These are phyloP conservation scores for Rutstroemia sydowiana DNA, from an alignment of 2,329 filamentous ascomycete species.

Conservation along the genomic window DNA sequence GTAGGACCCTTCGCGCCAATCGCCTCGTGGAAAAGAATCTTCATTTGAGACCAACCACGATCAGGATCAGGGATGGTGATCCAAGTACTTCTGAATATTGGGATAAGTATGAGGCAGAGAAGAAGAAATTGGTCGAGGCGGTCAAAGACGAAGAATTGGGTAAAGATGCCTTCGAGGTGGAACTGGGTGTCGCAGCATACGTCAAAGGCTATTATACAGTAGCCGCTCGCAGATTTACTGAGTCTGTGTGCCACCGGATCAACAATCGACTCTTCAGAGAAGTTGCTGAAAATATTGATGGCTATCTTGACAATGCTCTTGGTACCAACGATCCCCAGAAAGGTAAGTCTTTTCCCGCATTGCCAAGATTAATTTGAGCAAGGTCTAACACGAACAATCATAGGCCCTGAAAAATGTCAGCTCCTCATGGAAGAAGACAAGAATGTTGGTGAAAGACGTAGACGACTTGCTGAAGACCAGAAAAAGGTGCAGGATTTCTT, in stretches of 20 bases:
- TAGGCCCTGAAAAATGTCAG: no score
- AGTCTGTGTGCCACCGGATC: slow-evolving; percentile 31
- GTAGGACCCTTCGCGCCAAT: slow-evolving; percentile 43
- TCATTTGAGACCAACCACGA: neutral
- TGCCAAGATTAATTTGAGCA: neutral
- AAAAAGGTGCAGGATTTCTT: no score
- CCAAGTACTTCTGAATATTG: no score
- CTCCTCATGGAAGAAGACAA: neutral
- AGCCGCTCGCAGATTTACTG: slow-evolving; percentile 57
- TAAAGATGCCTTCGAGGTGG: slow-evolving; percentile 49
- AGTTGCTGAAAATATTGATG: slow-evolving; percentile 5
- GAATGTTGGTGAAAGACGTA: no score
- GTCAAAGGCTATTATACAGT: slow-evolving; percentile 64
- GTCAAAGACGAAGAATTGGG: slow-evolving; percentile 36
- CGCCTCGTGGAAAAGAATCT: slow-evolving; percentile 27
- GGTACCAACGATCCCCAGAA: neutral
- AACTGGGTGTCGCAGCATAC: slow-evolving; percentile 55
- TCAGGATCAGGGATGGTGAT: neutral
- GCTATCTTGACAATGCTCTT: slow-evolving; percentile 13
- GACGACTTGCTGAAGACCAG: no score
- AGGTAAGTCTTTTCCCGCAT: neutral
- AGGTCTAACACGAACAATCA: no score
- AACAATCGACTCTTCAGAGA: slow-evolving; percentile 11
- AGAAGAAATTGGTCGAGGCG: neutral
- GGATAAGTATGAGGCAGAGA: slow-evolving; percentile 1